These are phyloP conservation scores for Termitomyces sp. DNA, from an alignment of 768 basidiomycete genomes.

Conservation along the genomic window DNA sequence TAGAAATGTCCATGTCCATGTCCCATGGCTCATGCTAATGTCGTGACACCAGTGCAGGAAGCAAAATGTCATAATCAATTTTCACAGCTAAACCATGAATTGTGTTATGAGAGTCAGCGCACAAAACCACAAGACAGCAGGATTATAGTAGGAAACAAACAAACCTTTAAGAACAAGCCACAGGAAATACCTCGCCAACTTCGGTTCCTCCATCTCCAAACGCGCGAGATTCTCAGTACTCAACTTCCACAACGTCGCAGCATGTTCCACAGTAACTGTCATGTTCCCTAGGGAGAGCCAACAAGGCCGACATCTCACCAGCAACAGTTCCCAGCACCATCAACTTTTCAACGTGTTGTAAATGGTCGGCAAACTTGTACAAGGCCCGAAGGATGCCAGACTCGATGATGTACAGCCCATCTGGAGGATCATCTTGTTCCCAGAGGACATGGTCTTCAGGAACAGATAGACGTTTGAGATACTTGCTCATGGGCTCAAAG, in stretches of 20 bases:
- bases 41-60: constrained; percentile 18
- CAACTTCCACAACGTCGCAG: constrained; percentile 81
- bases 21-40: constrained; percentile 1
- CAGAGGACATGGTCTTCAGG: constrained; percentile 66
- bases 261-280: constrained; percentile 77
- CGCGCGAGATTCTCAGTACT: constrained; percentile 52
- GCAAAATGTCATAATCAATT: constrained; percentile 15
- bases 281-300: constrained; percentile 80
- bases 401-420: constrained; percentile 89
- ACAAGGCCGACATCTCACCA: constrained; percentile 86
- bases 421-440: constrained; percentile 71
- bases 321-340: constrained; percentile 94
- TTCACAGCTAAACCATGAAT: too few species aligned
- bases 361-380: constrained; percentile 74
- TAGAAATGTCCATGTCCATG: neutral
- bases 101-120: too few species aligned
- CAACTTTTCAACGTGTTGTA: constrained; percentile 73
- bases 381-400: constrained; percentile 81
- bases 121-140: too few species aligned
- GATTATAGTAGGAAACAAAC: too few species aligned
- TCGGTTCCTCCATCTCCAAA: constrained; percentile 69
- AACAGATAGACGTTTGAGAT: constrained; percentile 64
- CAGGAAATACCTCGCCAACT: constrained; percentile 62
- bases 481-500: constrained; percentile 64
- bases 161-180: constrained; percentile 37